phyloP scores from a whole-genome alignment of 768 basidiomycete genomes.

The Amanita jacksonii region DNA sequence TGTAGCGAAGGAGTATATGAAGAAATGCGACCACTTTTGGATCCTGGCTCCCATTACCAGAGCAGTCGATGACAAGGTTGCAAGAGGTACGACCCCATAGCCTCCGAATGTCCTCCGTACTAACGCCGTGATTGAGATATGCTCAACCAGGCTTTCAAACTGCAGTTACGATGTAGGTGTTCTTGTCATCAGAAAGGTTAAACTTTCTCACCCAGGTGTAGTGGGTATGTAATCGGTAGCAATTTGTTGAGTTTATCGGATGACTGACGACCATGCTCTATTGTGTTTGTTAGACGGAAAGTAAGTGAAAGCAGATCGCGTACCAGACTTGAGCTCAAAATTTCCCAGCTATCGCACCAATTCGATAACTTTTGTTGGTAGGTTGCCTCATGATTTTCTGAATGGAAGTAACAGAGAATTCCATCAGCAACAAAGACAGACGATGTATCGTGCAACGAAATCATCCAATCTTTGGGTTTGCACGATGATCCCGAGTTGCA shows the following conservation, averaged over 20 bases:
- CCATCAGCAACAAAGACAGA: neutral
- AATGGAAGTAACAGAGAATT: neutral
- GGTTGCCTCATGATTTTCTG: neutral
- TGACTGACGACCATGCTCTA: too few species aligned
- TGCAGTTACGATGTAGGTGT: too few species aligned
- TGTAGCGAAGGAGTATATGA: conserved; percentile 41
- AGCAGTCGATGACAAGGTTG: conserved; percentile 40
- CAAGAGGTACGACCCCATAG: conserved; percentile 22
- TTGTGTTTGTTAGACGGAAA: too few species aligned
- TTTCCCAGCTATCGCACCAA: neutral
- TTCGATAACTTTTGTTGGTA: neutral
- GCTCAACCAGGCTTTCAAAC: too few species aligned
- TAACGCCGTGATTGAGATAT: too few species aligned
- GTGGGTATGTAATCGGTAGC: neutral
- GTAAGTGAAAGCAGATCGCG: too few species aligned
- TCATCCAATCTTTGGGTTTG: neutral
- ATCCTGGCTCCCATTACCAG: conserved; percentile 37
- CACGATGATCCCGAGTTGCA: neutral
- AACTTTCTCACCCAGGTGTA: too few species aligned
- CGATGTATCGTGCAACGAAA: neutral
- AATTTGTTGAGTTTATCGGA: too few species aligned
- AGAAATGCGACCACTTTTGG: conserved; percentile 37
- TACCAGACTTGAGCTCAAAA: too few species aligned
- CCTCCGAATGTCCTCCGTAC: too few species aligned
- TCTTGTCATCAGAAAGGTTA: too few species aligned